A percentile compares a stretch with the other conserved stretches of the same genome.
phyloP scores from a whole-genome alignment of 345 rosid species.

The Salix caprea region DNA sequence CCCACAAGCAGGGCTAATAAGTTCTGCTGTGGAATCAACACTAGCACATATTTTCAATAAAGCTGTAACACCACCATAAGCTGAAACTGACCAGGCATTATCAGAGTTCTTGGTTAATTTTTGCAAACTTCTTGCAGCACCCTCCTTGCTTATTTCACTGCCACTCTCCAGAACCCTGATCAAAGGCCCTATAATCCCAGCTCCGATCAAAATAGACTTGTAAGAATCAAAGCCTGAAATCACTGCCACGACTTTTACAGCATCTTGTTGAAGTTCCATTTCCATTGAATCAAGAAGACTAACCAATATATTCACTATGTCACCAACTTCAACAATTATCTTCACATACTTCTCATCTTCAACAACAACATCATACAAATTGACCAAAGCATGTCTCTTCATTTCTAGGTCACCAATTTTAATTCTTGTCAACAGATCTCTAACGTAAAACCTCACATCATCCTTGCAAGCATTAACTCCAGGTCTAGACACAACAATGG shows the following conservation, averaged over 20 bases:
- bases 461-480: constrained; percentile 56
- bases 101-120: constrained; percentile 73
- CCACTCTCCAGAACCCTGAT: constrained; percentile 69
- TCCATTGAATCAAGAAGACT: constrained; percentile 59
- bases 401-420: constrained; percentile 81
- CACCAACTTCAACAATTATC: constrained; percentile 47
- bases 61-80: constrained; percentile 93
- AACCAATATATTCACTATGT: constrained; percentile 44
- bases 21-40: constrained; percentile 34
- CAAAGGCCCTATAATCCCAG: constrained; percentile 67
- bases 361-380: constrained; percentile 48
- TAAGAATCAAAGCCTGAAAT: constrained; percentile 57
- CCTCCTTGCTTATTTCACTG: constrained; percentile 44
- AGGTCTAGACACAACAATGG: constrained; percentile 82
- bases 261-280: constrained; percentile 46
- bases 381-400: constrained; percentile 71
- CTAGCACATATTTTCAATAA: constrained; percentile 59
- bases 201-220: constrained; percentile 46
- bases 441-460: constrained; percentile 72
- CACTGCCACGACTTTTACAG: constrained; percentile 51
- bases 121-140: constrained; percentile 53
- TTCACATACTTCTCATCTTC: constrained; percentile 68
- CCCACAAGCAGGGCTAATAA: constrained; percentile 57
- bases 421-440: constrained; percentile 85
- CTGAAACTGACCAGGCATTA: constrained; percentile 91